phyloP scores from a whole-genome alignment of 805 yeast species.

The Metschnikowia borealis region DNA sequence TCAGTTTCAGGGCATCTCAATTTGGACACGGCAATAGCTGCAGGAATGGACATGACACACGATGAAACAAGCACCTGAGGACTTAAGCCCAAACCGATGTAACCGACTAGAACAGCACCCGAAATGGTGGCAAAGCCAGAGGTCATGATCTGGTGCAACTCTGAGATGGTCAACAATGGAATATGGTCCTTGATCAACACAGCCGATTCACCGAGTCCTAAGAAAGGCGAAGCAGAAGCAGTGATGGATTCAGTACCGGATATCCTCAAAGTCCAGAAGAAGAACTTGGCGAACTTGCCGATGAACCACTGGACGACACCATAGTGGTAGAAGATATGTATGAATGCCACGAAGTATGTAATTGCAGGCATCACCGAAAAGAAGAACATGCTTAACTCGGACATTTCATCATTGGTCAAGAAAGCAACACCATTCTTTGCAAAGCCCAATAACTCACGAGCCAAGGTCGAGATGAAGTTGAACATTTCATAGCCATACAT shows the following conservation, averaged over 20 bases:
- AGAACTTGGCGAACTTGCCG: constrained; percentile 51
- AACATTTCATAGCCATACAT: constrained; percentile 57
- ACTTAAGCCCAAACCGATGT: constrained; percentile 59
- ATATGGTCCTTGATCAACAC: constrained; percentile 56
- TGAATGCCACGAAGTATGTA: constrained; percentile 58
- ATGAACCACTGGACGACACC: constrained; percentile 60
- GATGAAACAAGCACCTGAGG: constrained; percentile 62
- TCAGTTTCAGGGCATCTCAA: constrained; percentile 59
- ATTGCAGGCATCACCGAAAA: constrained; percentile 61
- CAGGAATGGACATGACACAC: constrained; percentile 68
- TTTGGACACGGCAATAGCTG: constrained; percentile 57
- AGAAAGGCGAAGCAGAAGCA: constrained; percentile 64
- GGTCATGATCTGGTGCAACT: constrained; percentile 58
- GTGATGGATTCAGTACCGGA: constrained; percentile 65
- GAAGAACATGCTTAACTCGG: constrained; percentile 46
- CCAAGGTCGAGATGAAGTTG: constrained; percentile 55
- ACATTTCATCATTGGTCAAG: constrained; percentile 40
- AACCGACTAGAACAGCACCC: constrained; percentile 60
- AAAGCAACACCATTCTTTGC: constrained; percentile 62
- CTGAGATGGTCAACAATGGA: constrained; percentile 57
- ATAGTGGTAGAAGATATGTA: constrained; percentile 56
- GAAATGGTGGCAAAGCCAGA: constrained; percentile 64
- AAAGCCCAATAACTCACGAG: constrained; percentile 53
- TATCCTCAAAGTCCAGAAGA: constrained; percentile 56
- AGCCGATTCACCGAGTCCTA: constrained; percentile 65